Evolutionary conservation across 331 rosid genomes (phyloP).

Genomic region (Stylosanthes scabra): DNA sequence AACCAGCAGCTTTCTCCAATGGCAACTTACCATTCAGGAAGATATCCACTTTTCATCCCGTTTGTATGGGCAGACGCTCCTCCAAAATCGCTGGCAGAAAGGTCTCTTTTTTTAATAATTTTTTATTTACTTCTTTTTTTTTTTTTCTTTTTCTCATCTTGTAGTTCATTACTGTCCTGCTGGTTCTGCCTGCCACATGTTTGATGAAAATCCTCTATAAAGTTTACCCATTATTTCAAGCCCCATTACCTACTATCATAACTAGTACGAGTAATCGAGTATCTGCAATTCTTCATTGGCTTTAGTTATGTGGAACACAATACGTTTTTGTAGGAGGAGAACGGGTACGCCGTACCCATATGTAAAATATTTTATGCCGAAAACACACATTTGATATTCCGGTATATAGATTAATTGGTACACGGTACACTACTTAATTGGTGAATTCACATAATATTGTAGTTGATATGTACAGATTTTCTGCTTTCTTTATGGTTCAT

Average conservation of each 20-base stretch:
- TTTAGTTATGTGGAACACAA: neutral
- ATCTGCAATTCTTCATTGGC: too few species aligned
- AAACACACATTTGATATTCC: too few species aligned
- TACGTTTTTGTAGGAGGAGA: too few species aligned
- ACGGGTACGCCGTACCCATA: too few species aligned
- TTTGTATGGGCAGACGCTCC: constrained; percentile 96
- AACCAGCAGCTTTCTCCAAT: constrained; percentile 18
- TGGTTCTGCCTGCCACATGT: constrained; percentile 44
- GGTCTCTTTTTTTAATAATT: constrained; percentile 48
- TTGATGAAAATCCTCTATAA: constrained; percentile 55
- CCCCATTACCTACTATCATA: neutral
- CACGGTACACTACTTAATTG: too few species aligned
- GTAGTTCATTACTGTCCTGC: neutral
- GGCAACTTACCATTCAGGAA: constrained; percentile 40
- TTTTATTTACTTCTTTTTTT: too few species aligned
- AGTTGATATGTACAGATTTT: neutral
- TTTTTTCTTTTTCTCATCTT: neutral
- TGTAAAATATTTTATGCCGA: too few species aligned
- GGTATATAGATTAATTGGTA: too few species aligned
- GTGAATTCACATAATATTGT: neutral
- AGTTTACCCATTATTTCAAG: neutral
- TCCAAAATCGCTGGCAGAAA: constrained; percentile 92
- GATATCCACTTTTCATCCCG: constrained; percentile 66
- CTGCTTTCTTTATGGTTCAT: neutral
- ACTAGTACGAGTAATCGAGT: neutral